phyloP scores from a whole-genome alignment of 2,329 filamentous ascomycete species.

The Penicillium sp. region DNA sequence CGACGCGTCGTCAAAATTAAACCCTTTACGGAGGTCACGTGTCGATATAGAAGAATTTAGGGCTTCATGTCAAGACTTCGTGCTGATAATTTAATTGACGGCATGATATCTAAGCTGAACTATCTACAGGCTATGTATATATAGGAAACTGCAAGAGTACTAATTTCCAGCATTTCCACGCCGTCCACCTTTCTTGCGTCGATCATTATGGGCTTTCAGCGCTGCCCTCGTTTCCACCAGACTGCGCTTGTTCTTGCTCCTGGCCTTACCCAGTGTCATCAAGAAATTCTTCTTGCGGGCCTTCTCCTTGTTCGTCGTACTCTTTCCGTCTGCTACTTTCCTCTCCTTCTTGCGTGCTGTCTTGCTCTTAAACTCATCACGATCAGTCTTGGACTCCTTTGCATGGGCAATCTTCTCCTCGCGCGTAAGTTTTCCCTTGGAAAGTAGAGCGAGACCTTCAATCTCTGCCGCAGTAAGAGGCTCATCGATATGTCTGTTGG shows the following conservation, averaged over 20 bases:
- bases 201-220: conserved; percentile 73
- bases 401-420: conserved; percentile 84
- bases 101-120: background rate
- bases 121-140: background rate
- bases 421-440: conserved; percentile 72
- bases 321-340: conserved; percentile 87
- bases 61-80: no score
- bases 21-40: conserved; percentile 18
- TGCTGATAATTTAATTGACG: background rate
- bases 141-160: conserved; percentile 9
- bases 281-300: conserved; percentile 95
- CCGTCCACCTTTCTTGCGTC: conserved; percentile 78
- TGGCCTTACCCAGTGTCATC: conserved; percentile 96
- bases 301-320: conserved; percentile 96
- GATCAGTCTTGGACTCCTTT: conserved; percentile 73
- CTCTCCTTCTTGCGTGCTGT: conserved; percentile 79
- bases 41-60: background rate
- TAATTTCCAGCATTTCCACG: conserved; percentile 66
- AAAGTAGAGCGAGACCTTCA: conserved; percentile 74
- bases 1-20: conserved; percentile 23
- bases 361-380: conserved; percentile 78
- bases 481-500: conserved; percentile 72
- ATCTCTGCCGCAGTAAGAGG: conserved; percentile 88
- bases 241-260: conserved; percentile 92
- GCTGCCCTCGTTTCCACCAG: conserved; percentile 79